These are phyloP conservation scores for Austroboletus niveus DNA, from an alignment of 1,284 basidiomycete genomes.

Conservation along the genomic window DNA sequence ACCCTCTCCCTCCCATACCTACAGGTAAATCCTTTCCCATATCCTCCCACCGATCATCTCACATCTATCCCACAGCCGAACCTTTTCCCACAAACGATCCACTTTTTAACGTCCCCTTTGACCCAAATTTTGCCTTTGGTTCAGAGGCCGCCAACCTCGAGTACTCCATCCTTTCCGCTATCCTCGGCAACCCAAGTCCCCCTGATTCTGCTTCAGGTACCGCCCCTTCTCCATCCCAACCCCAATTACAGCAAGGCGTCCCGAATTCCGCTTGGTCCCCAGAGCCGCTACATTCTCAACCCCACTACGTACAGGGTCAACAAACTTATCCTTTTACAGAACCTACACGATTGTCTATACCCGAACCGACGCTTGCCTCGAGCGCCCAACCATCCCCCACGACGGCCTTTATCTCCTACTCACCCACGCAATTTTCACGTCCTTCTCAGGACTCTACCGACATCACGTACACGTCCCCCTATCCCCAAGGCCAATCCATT, in stretches of 20 bases:
- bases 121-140: constrained; percentile 69
- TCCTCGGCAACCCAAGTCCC: constrained; percentile 76
- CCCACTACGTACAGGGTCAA: constrained; percentile 23
- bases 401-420: constrained; percentile 30
- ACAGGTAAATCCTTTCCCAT: constrained; percentile 25
- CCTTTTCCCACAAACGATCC: constrained; percentile 54
- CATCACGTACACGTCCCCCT: constrained; percentile 33
- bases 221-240: constrained; percentile 42
- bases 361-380: constrained; percentile 37
- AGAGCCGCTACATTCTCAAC: constrained; percentile 35
- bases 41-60: not conserved
- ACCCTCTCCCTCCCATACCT: constrained; percentile 28
- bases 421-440: constrained; percentile 43
- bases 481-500: constrained; percentile 25
- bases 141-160: constrained; percentile 89
- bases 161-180: constrained; percentile 89
- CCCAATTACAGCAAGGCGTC: constrained; percentile 35
- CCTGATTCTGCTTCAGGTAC: constrained; percentile 49
- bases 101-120: constrained; percentile 61
- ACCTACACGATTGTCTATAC: constrained; percentile 38
- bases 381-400: constrained; percentile 36
- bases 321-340: constrained; percentile 29
- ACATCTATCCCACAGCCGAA: constrained; percentile 37
- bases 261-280: constrained; percentile 47
- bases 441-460: constrained; percentile 41